A percentile compares a stretch with the other conserved stretches of the same genome.
Evolutionary conservation across 2,329 filamentous ascomycete genomes (phyloP).

Genomic region (Botryotinia calthae): DNA sequence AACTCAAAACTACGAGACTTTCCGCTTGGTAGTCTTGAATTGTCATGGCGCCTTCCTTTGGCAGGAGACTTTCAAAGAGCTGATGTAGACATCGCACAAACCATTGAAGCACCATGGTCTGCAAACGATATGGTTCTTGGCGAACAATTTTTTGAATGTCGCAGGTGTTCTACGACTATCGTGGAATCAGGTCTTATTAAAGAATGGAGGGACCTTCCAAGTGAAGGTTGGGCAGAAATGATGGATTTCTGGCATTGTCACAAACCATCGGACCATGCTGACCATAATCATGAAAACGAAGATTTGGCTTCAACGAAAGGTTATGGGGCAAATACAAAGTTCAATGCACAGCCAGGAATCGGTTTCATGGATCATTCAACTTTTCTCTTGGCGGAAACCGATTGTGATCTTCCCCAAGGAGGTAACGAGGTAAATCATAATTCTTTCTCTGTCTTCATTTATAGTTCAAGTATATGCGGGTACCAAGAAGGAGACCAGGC

Average conservation of each 20-base stretch:
- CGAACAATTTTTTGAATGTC: conserved; percentile 39
- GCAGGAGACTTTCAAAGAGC: conserved; percentile 21
- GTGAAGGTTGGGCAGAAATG: conserved; percentile 98
- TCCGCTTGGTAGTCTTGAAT: conserved; percentile 35
- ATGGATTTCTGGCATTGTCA: conserved; percentile 99
- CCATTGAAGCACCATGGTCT: conserved; percentile 47
- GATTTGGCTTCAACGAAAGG: conserved; percentile 59
- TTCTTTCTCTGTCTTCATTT: neutral
- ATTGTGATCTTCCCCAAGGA: conserved; percentile 50
- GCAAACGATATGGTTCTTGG: conserved; percentile 47
- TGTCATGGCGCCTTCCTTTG: conserved; percentile 56
- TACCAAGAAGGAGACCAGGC: conserved; percentile 64
- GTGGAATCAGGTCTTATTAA: conserved; percentile 43
- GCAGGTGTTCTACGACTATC: conserved; percentile 46
- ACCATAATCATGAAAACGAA: conserved; percentile 35
- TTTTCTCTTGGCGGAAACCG: conserved; percentile 65
- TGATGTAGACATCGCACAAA: conserved; percentile 26
- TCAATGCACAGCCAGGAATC: conserved; percentile 62
- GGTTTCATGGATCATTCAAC: conserved; percentile 81
- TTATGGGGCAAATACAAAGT: conserved; percentile 77
- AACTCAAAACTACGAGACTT: conserved; percentile 27
- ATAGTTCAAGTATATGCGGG: conserved; percentile 37
- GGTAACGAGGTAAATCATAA: conserved; percentile 5
- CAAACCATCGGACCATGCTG: conserved; percentile 69
- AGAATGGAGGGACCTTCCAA: conserved; percentile 88